Evolutionary conservation across 331 rosid genomes (phyloP).

Genomic region (Quercus tomentella): DNA sequence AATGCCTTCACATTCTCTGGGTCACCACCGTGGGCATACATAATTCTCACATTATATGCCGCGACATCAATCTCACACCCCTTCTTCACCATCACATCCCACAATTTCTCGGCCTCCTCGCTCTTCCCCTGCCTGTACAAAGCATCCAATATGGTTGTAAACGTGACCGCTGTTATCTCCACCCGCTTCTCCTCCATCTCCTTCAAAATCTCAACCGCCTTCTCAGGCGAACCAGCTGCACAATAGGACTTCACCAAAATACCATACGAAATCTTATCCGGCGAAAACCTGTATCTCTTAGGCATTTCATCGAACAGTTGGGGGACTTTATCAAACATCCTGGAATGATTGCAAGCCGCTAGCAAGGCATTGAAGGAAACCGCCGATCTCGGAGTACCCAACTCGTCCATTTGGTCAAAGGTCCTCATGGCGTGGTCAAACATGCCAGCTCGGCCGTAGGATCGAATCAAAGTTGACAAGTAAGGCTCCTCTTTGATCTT

Average conservation of each 20-base stretch:
- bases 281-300: slow-evolving; percentile 28
- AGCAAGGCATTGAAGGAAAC: slow-evolving; percentile 59
- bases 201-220: slow-evolving; percentile 31
- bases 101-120: slow-evolving; percentile 53
- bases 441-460: slow-evolving; percentile 67
- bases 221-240: slow-evolving; percentile 32
- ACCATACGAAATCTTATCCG: slow-evolving; percentile 55
- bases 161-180: slow-evolving; percentile 45
- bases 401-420: slow-evolving; percentile 50
- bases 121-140: slow-evolving; percentile 44
- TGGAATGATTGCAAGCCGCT: slow-evolving; percentile 37
- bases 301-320: slow-evolving; percentile 56
- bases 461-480: slow-evolving; percentile 56
- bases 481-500: slow-evolving; percentile 50
- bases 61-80: slow-evolving; percentile 43
- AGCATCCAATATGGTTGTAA: slow-evolving; percentile 44
- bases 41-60: slow-evolving; percentile 51
- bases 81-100: slow-evolving; percentile 51
- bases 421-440: slow-evolving; percentile 51
- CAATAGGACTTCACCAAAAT: slow-evolving; percentile 52
- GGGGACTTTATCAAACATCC: slow-evolving; percentile 38
- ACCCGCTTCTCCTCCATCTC: slow-evolving; percentile 43
- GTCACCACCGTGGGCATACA: slow-evolving; percentile 35
- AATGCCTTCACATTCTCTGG: slow-evolving; percentile 44
- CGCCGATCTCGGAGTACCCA: slow-evolving; percentile 56